phyloP scores from a whole-genome alignment of 148 eudicot genomes.

The Silene conica region DNA sequence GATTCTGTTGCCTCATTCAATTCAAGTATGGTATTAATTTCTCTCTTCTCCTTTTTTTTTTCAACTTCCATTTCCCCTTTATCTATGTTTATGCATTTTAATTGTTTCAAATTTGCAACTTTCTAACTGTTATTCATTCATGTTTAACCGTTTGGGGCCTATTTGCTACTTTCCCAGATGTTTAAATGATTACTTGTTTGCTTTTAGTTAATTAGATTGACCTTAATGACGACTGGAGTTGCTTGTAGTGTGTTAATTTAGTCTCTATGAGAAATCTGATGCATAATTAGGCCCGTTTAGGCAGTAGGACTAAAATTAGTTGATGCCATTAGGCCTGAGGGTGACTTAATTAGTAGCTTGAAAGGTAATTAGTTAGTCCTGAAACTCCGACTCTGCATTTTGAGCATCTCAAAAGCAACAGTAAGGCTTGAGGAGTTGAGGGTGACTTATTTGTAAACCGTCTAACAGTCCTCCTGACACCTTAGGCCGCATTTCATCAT shows the following conservation, averaged over 20 bases:
- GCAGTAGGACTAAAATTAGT: not conserved
- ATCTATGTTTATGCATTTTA: not conserved
- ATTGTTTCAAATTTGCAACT: not conserved
- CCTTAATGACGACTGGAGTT: not conserved
- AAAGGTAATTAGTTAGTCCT: not conserved
- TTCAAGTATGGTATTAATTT: not conserved
- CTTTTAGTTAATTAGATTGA: too few relatives aligned
- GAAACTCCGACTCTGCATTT: too few relatives aligned
- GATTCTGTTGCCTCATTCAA: too few relatives aligned
- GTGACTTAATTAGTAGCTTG: not conserved
- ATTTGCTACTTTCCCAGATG: too few relatives aligned
- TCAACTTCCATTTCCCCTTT: not conserved
- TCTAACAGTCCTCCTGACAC: not conserved
- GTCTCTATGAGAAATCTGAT: too few relatives aligned
- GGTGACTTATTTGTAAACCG: too few relatives aligned
- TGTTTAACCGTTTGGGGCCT: too few relatives aligned
- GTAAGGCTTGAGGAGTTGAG: too few relatives aligned
- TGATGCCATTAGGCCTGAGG: too few relatives aligned
- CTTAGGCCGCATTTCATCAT: not conserved
- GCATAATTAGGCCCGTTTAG: not conserved
- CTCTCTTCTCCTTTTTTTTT: not conserved
- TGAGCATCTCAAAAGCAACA: too few relatives aligned
- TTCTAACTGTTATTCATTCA: too few relatives aligned
- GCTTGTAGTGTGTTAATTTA: not conserved
- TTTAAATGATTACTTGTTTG: not conserved